phyloP scores from a whole-genome alignment of 2,329 filamentous ascomycete species.

The Domatiomyces catenatus region DNA sequence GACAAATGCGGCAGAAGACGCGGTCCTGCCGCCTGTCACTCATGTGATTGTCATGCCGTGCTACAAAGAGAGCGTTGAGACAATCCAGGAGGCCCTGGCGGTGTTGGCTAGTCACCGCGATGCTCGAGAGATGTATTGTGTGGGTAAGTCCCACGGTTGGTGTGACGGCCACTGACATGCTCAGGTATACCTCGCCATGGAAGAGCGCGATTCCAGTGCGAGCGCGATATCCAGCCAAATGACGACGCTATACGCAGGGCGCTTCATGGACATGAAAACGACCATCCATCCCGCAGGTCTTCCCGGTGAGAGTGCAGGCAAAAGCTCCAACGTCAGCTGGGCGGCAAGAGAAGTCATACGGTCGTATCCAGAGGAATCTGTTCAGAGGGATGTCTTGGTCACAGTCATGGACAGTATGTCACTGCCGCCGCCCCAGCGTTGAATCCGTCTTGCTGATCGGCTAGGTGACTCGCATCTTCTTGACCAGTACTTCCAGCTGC shows the following conservation, averaged over 20 bases:
- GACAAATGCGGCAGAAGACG: slow-evolving; percentile 8
- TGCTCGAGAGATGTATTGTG: slow-evolving; percentile 51
- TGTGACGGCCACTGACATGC: neutral
- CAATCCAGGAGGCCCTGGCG: slow-evolving; percentile 51
- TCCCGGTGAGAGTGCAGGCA: slow-evolving; percentile 53
- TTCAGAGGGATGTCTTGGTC: slow-evolving; percentile 48
- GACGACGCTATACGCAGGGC: slow-evolving; percentile 47
- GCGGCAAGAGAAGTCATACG: slow-evolving; percentile 50
- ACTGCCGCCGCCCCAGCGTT: neutral
- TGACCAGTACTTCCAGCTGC: slow-evolving; percentile 49
- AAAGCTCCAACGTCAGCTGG: slow-evolving; percentile 61
- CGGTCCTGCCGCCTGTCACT: slow-evolving; percentile 26
- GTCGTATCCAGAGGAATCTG: slow-evolving; percentile 37
- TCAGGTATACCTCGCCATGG: slow-evolving; percentile 59
- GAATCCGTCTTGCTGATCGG: neutral
- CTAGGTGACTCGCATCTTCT: slow-evolving; percentile 57
- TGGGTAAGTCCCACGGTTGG: slow-evolving; percentile 30
- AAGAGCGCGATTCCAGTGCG: slow-evolving; percentile 47
- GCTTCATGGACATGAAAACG: slow-evolving; percentile 51
- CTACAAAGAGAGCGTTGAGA: slow-evolving; percentile 58
- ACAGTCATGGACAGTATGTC: slow-evolving; percentile 55
- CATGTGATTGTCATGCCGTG: slow-evolving; percentile 58
- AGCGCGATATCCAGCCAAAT: slow-evolving; percentile 47
- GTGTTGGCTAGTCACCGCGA: slow-evolving; percentile 53
- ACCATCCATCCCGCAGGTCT: slow-evolving; percentile 53